Conservation (phyloP, 2,329 filamentous ascomycete species). For the Botrytis elliptica region DNA sequence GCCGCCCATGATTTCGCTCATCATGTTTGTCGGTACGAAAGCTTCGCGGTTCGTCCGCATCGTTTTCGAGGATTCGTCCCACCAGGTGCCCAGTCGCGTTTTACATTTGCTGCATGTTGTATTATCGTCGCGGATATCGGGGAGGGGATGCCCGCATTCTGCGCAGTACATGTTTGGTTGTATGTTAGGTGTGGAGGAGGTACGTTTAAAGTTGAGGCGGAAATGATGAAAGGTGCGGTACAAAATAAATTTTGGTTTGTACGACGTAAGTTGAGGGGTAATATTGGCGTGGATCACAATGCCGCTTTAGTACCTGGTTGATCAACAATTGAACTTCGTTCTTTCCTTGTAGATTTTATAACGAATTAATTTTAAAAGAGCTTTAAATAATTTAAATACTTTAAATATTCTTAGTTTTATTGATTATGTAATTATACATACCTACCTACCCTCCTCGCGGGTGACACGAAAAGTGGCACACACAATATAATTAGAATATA, state of each 20-base stretch:
- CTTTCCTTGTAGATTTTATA: not conserved
- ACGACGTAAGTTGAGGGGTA: constrained; percentile 9
- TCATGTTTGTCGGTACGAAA: constrained; percentile 25
- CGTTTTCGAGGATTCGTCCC: constrained; percentile 36
- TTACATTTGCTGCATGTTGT: constrained; percentile 39
- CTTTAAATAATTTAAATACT: too few species aligned
- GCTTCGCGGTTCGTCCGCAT: constrained; percentile 37
- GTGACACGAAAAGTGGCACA: too few species aligned
- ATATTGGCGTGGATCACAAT: not conserved
- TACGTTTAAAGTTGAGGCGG: not conserved
- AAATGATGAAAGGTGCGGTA: not conserved
- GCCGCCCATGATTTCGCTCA: constrained; percentile 20
- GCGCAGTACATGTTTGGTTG: constrained; percentile 33
- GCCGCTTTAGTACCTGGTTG: not conserved
- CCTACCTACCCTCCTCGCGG: not conserved
- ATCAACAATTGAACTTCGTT: not conserved
- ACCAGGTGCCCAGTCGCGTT: constrained; percentile 37
- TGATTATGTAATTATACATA: not conserved
- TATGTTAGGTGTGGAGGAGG: not conserved
- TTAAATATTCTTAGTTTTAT: too few species aligned
- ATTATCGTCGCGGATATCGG: constrained; percentile 29
- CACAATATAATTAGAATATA: too few species aligned
- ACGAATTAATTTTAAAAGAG: too few species aligned
- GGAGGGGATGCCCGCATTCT: constrained; percentile 36
- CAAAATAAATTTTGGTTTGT: constrained; percentile 13